phyloP scores from a whole-genome alignment of 2,329 filamentous ascomycete genomes.

The Phialophora chinensis region DNA sequence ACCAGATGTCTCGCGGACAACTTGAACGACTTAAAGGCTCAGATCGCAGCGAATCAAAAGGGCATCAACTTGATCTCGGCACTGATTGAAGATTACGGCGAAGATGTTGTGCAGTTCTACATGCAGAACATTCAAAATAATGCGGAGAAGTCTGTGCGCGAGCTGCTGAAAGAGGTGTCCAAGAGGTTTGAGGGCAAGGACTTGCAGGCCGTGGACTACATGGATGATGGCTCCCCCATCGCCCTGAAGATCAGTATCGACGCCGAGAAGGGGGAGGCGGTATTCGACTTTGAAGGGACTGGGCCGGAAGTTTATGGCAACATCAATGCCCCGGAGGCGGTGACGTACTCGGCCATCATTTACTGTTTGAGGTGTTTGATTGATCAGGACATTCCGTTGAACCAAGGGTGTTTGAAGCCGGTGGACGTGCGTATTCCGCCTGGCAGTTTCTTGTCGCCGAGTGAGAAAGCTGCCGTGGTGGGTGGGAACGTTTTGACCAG shows the following conservation, averaged over 20 bases:
- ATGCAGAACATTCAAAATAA: slow-evolving; percentile 84
- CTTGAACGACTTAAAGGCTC: slow-evolving; percentile 83
- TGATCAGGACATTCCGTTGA: slow-evolving; percentile 80
- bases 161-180: slow-evolving; percentile 73
- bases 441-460: slow-evolving; percentile 75
- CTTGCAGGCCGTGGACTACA: slow-evolving; percentile 78
- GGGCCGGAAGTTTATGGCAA: slow-evolving; percentile 81
- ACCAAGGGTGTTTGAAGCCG: slow-evolving; percentile 81
- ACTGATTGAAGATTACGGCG: slow-evolving; percentile 78
- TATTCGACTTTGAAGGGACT: slow-evolving; percentile 80
- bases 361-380: slow-evolving; percentile 84
- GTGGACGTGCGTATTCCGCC: slow-evolving; percentile 76
- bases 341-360: slow-evolving; percentile 83
- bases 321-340: slow-evolving; percentile 79
- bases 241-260: slow-evolving; percentile 76
- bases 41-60: slow-evolving; percentile 85
- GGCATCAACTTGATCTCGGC: slow-evolving; percentile 78
- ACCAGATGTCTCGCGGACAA: slow-evolving; percentile 82
- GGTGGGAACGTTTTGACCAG: slow-evolving; percentile 81
- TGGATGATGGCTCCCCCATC: slow-evolving; percentile 86
- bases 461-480: slow-evolving; percentile 77
- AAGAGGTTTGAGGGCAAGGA: slow-evolving; percentile 71
- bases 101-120: slow-evolving; percentile 78
- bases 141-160: slow-evolving; percentile 75
- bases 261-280: slow-evolving; percentile 72